A percentile compares a stretch with the other conserved stretches of the same genome.
phyloP scores from a whole-genome alignment of 2,329 filamentous ascomycete genomes.

The Aureobasidium melanogenum region DNA sequence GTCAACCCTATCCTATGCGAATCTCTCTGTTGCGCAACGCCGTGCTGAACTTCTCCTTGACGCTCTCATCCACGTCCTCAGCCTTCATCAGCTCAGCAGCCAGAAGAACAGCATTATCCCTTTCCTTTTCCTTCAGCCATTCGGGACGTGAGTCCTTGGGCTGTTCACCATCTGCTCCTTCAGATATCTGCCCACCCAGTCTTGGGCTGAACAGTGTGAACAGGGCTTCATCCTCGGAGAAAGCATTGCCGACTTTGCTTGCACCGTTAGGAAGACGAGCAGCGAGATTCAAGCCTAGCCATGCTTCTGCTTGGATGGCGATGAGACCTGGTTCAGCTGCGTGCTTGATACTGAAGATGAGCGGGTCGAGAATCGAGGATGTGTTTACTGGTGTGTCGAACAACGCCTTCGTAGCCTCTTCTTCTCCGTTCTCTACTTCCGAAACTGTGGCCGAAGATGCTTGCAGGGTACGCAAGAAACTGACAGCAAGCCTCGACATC shows the following conservation, averaged over 20 bases:
- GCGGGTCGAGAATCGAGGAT: slow-evolving; percentile 3
- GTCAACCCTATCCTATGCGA: background rate
- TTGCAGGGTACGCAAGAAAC: slow-evolving; percentile 1
- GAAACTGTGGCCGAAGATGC: background rate
- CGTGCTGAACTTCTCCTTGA: slow-evolving; percentile 10
- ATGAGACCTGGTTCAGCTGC: slow-evolving; percentile 8
- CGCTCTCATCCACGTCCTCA: slow-evolving; percentile 25
- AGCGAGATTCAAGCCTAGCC: slow-evolving; percentile 11
- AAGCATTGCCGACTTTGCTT: background rate
- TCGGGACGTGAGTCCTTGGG: background rate
- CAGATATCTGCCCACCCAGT: slow-evolving; percentile 15
- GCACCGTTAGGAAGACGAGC: background rate
- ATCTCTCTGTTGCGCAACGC: background rate
- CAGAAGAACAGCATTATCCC: slow-evolving; percentile 29
- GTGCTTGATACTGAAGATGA: slow-evolving; percentile 10
- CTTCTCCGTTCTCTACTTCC: background rate
- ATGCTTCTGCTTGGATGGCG: slow-evolving; percentile 12
- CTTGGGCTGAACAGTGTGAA: background rate
- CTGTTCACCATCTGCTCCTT: slow-evolving; percentile 18
- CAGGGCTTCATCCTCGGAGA: background rate
- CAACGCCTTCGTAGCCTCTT: background rate
- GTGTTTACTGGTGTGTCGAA: background rate
- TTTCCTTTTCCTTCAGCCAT: slow-evolving; percentile 28
- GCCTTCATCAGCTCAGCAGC: slow-evolving; percentile 30
- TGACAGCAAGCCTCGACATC: background rate